Evolutionary conservation across 2,329 filamentous ascomycete species (phyloP), one percentile per base, ranked within the genome.

Genomic region (Colletotrichum siamense): DNA sequence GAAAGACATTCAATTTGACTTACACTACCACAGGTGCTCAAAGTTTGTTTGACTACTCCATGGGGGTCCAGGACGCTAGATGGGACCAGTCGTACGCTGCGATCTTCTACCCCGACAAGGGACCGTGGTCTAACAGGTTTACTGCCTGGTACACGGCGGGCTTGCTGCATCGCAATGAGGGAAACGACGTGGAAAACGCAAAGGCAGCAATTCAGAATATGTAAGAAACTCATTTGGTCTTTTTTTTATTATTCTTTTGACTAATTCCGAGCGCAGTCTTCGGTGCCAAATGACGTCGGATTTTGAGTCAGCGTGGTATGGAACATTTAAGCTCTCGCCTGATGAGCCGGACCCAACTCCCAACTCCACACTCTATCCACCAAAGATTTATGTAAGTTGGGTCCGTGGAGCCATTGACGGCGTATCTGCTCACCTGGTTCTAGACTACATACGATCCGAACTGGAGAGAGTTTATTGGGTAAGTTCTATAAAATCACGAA

Each of bases 71-170:
- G 26, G 86, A 88, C 69, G 79, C 80, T 3, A 80, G 86, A 57
- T 88, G 82, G 69, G 87, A 88, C 75, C 79, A 82, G 9, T 84
- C 82, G 3, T 88, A 88, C 77, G 85, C 86, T 26, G 85, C 84
- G 62, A 83, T 88, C 28, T 84, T 80, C 76, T 88, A 87, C 67
- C 81, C 82, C 13, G 84, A 87, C 63, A 86, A 84, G 5, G 86
- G 87, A 0, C 84, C 84, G 24, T 87, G 86, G 84, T 86, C 83
- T 5, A 80, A 83, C 39, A 82, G 86, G 12, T 88, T 88, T 65
- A 87, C 86, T 2, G 84, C 85, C 0, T 87, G 86, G 86, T 87
- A 87, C 64, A 79, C 84, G 5, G 80, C 84, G 1, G 86, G 85
- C 2, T 75, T 87, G 18, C 71, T 86, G 32, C 78, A 84, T 55